Conservation (phyloP, 2,329 filamentous ascomycete genomes). For the Trichocomaceae sp. region DNA sequence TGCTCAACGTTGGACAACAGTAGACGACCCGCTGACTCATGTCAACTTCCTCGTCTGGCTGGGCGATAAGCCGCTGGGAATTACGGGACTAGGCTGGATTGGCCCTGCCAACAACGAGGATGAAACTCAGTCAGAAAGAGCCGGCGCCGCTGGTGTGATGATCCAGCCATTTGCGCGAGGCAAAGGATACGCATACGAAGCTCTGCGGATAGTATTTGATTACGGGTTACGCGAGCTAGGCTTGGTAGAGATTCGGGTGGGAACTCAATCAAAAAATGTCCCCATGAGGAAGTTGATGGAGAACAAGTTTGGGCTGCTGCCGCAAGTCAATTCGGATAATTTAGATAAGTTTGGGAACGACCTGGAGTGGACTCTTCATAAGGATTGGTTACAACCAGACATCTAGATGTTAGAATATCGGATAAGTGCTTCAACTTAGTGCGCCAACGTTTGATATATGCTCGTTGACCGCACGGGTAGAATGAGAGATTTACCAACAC, state of each 20-base stretch:
- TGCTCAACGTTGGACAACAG: background rate
- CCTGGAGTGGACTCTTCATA: background rate
- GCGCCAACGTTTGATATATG: too few relatives aligned
- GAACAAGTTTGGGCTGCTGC: background rate
- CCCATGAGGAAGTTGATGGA: constrained; percentile 6
- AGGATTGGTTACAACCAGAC: background rate
- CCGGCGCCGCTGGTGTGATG: background rate
- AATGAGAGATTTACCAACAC: too few relatives aligned
- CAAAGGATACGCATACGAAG: background rate
- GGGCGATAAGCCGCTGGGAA: background rate
- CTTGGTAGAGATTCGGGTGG: background rate
- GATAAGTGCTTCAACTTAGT: too few relatives aligned
- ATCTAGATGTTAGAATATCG: too few relatives aligned
- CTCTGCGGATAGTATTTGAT: constrained; percentile 5
- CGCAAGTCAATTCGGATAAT: background rate
- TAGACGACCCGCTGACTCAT: background rate
- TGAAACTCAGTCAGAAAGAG: background rate
- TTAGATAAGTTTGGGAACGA: constrained; percentile 6
- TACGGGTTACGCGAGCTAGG: constrained; percentile 2
- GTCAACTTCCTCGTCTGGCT: background rate
- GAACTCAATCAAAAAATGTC: background rate
- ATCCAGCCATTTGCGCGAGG: background rate
- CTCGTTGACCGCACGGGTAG: too few relatives aligned
- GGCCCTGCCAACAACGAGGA: background rate
- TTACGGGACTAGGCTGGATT: constrained; percentile 3